Base-by-base conservation (phyloP, 495 filamentous ascomycete species). In the Hypoxylon crocopeplum region DNA sequence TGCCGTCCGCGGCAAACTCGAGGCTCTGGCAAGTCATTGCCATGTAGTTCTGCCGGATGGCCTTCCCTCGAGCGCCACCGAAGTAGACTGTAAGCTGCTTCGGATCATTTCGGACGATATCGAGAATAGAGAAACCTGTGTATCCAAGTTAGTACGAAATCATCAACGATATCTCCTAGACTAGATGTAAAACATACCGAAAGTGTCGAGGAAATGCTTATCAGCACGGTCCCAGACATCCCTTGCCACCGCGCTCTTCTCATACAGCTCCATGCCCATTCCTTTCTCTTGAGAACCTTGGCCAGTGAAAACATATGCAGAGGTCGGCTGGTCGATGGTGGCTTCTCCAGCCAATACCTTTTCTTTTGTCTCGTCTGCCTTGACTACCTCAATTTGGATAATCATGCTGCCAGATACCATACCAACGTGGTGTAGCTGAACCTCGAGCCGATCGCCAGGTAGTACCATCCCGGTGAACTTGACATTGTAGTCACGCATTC, bases 181-280 rank as follows among this genome's bases (percentile, higher is more conserved):
- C 8, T 4, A 1, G 27, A 13, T 40, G 22, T 8, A 10, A 40
- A 53, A 63, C 77, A 63, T 72, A 86, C 90, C 91, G 75, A 93
- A 94, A 57, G 93, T 94, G 72, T 93, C 90, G 73, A 93, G 86
- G 75, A 95, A 93, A 68, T 95, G 89, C 66, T 83, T 86, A 71
- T 95, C 91, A 24, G 91, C 91, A 36, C 89, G 82, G 65, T 95
- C 90, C 91, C 91, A 95, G 27, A 95, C 90, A 67, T 93, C 89
- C 69, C 84, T 86, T 10, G 91, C 91, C 16, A 94, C 90, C 2
- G 85, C 77, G 56, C 91, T 94, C 75, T 82, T 90, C 39, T 78
- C 84, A 59, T 94, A 94, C 13, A 95, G 80, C 68, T 93, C 91
- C 91, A 94, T 93, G 72, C 91, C 91, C 91, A 95, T 95, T 38